Evolutionary conservation across 768 basidiomycete species (phyloP).

Genomic region (Piloderma croceum): DNA sequence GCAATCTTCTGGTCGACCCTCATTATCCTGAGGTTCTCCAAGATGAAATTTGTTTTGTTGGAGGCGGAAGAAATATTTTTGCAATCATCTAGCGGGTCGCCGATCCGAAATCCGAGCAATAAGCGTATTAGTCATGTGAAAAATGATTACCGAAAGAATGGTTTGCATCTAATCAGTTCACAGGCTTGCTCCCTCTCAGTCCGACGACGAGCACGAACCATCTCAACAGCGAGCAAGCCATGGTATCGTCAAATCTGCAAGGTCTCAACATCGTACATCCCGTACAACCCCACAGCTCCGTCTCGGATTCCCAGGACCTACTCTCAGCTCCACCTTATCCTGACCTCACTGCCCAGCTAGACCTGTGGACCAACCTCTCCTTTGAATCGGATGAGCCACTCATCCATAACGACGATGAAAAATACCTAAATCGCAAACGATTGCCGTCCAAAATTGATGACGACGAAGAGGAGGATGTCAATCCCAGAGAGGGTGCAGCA

Average conservation of each 20-base stretch:
- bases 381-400: constrained; percentile 74
- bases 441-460: constrained; percentile 40
- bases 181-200: too few relatives aligned
- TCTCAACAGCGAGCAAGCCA: constrained; percentile 17
- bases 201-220: not conserved
- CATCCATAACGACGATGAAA: constrained; percentile 28
- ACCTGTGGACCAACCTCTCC: constrained; percentile 77
- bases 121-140: too few relatives aligned
- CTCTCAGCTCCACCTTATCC: constrained; percentile 60
- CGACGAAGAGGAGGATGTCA: constrained; percentile 40
- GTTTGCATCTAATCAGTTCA: too few relatives aligned
- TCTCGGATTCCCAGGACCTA: constrained; percentile 47
- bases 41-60: too few relatives aligned
- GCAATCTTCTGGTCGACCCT: too few relatives aligned
- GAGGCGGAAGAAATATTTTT: too few relatives aligned
- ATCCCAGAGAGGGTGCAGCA: constrained; percentile 35
- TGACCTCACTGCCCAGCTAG: constrained; percentile 72
- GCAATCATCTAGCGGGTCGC: too few relatives aligned
- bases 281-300: constrained; percentile 29
- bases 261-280: constrained; percentile 79
- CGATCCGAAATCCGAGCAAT: too few relatives aligned
- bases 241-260: constrained; percentile 63
- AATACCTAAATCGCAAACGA: constrained; percentile 32
- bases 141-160: too few relatives aligned
- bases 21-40: too few relatives aligned